Base-by-base conservation (phyloP, 345 rosid species). In the Lumnitzera littorea region DNA sequence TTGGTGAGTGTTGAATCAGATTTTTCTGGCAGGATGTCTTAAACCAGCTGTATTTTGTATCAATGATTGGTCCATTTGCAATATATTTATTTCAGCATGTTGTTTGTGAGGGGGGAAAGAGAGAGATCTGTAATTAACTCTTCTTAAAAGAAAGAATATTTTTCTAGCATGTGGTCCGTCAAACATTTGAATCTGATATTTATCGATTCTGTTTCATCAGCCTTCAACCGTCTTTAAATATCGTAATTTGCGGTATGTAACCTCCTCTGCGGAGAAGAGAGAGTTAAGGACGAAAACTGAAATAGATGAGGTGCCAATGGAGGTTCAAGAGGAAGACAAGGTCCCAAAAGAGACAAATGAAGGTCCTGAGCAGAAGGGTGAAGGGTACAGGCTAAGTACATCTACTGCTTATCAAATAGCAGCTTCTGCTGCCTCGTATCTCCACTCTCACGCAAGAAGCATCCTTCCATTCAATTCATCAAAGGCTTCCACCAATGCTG, bases 401-500 rank as follows among this genome's bases (percentile, higher is more conserved):
- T 76, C 97, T 23, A 72, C 86, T 71, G 95, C 91, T 49, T 94
- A 86, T 59, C 81, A 86, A 24, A 77, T 83, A 56, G 95, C 95
- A 56, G 89, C 96, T 58, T 81, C 91, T 43, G 91, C 96, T 25
- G 96, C 96, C 27, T 84, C 95, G 67, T 92, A 85, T 81, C 67
- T 94, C 62, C 91, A 88, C 54, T 84, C 82, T 12, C 95, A 80
- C 31, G 80, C 90, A 5, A 80, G 69, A 72, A 70, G 70, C 66
- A 81, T 88, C 13, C 77, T 94, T 68, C 91, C 92, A 56, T 78
- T 85, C 51, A 74, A 61, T 56, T 72, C 77, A 24, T 67, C 75
- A 15, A 81, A 72, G 56, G 63, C 67, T 46, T 72, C 65, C 29
- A 49, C 13, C 41, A 61, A 63, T 53, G 61, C 55, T 57, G 76